Percentiles rank a stretch among this genome's conserved stretches.
Evolutionary conservation across 2,329 filamentous ascomycete species (phyloP).

Genomic region (Penicillium palitans): DNA sequence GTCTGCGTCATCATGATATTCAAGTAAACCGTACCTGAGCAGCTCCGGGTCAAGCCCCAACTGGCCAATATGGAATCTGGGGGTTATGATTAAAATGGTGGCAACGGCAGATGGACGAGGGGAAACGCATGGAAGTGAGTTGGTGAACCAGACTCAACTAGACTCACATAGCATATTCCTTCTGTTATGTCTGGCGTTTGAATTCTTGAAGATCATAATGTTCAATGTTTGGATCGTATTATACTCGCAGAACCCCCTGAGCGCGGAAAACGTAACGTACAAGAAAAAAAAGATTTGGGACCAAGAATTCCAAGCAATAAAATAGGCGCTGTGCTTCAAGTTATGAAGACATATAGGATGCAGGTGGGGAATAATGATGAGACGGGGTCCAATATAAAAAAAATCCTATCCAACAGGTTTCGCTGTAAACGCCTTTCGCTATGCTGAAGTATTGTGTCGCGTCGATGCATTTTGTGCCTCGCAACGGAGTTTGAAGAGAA

Average conservation of each 20-base stretch:
- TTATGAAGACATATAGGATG: slow-evolving; percentile 17
- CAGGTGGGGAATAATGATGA: slow-evolving; percentile 23
- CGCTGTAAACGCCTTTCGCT: slow-evolving; percentile 38
- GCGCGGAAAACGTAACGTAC: background rate
- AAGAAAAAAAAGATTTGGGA: background rate
- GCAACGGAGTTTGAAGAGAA: slow-evolving; percentile 75
- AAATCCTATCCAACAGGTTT: slow-evolving; percentile 12
- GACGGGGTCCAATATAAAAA: slow-evolving; percentile 7
- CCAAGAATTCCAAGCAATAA: background rate
- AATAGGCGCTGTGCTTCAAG: slow-evolving; percentile 12
- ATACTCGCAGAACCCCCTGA: slow-evolving; percentile 1
- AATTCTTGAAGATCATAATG: background rate
- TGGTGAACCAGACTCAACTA: background rate
- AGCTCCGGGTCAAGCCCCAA: background rate
- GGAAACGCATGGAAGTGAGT: background rate
- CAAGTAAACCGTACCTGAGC: background rate
- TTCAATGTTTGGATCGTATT: slow-evolving; percentile 1
- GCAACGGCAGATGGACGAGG: background rate
- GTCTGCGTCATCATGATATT: slow-evolving; percentile 11
- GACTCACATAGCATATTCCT: too few species aligned
- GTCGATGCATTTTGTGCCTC: slow-evolving; percentile 70
- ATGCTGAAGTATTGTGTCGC: slow-evolving; percentile 45
- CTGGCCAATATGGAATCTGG: background rate
- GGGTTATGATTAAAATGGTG: background rate
- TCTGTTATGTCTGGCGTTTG: background rate